Conservation (phyloP, 2,329 filamentous ascomycete species). For the Fusarium sublunatum region DNA sequence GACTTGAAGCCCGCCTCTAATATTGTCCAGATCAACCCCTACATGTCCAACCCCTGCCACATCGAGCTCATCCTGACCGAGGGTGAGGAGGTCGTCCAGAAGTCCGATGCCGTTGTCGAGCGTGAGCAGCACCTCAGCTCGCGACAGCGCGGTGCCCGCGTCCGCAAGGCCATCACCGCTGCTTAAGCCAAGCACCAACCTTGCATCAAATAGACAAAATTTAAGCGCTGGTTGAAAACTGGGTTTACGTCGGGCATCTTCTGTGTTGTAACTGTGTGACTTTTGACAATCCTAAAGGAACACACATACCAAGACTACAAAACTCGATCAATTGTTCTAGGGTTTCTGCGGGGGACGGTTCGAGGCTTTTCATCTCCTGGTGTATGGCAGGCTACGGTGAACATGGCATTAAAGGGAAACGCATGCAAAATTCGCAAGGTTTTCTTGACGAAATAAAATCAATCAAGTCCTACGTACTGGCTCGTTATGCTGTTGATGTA, state of each 20-base stretch:
- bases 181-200: constrained; percentile 59
- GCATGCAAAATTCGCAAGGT: constrained; percentile 53
- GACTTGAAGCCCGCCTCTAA: constrained; percentile 16
- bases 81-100: constrained; percentile 94
- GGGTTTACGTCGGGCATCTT: constrained; percentile 40
- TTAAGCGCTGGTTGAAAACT: constrained; percentile 43
- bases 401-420: constrained; percentile 55
- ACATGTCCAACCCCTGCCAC: constrained; percentile 99
- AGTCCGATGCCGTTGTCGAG: constrained; percentile 84
- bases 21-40: constrained; percentile 93
- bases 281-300: constrained; percentile 32
- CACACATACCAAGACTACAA: constrained; percentile 33
- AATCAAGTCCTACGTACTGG: constrained; percentile 45
- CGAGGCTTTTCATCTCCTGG: constrained; percentile 56
- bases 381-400: constrained; percentile 55
- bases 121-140: constrained; percentile 84
- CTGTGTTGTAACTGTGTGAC: constrained; percentile 38
- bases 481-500: constrained; percentile 12
- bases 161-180: constrained; percentile 73
- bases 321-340: constrained; percentile 44
- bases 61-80: constrained; percentile 99
- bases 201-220: constrained; percentile 39
- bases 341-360: constrained; percentile 49
- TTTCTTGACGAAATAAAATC: constrained; percentile 54
- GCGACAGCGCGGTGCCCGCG: constrained; percentile 85